These are phyloP conservation scores for Sporisorium graminicola DNA, from an alignment of 1,284 basidiomycete genomes.

Conservation along the genomic window DNA sequence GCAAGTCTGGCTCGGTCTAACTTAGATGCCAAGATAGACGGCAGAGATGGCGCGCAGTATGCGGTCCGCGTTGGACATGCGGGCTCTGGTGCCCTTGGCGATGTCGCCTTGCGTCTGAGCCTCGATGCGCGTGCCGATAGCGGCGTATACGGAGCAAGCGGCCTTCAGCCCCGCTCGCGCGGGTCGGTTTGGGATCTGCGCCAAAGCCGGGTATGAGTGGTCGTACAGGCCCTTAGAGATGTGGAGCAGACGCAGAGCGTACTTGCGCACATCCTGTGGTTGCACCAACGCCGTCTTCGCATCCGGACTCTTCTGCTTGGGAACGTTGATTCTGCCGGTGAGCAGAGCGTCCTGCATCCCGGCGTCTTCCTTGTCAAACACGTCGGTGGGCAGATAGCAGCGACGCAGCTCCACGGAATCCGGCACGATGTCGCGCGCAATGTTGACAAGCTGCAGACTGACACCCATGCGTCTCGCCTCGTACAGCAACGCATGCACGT, in stretches of 20 bases:
- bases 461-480: constrained; percentile 64
- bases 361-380: constrained; percentile 30
- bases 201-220: constrained; percentile 46
- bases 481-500: constrained; percentile 41
- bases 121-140: constrained; percentile 48
- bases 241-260: constrained; percentile 40
- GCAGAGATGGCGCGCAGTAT: constrained; percentile 31
- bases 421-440: constrained; percentile 59
- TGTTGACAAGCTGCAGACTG: constrained; percentile 63
- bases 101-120: constrained; percentile 32
- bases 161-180: constrained; percentile 56
- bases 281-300: constrained; percentile 7
- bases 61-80: constrained; percentile 38
- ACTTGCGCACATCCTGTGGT: constrained; percentile 39
- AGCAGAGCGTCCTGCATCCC: constrained; percentile 32
- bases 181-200: constrained; percentile 47
- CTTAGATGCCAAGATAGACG: constrained; percentile 40
- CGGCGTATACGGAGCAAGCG: constrained; percentile 59
- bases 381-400: constrained; percentile 54
- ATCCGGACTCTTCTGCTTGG: background rate
- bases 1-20: background rate
- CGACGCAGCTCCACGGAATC: constrained; percentile 52
- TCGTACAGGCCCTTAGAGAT: constrained; percentile 47
- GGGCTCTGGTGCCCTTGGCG: constrained; percentile 29
- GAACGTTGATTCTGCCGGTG: constrained; percentile 11